Conservation (phyloP, 78 protist genomes). For the Protostelium mycophagum region DNA sequence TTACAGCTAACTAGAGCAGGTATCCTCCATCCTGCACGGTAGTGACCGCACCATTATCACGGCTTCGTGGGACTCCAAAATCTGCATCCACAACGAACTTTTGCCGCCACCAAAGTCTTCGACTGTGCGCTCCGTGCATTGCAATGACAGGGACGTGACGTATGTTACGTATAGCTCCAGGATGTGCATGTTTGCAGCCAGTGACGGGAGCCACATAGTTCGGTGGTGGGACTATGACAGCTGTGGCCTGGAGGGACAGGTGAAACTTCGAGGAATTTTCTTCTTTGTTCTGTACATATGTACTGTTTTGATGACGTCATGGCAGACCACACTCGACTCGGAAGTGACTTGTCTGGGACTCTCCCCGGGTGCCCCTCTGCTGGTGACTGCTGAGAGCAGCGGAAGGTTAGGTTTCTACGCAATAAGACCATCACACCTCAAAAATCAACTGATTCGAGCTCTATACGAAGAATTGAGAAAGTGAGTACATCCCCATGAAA, state of each 20-base stretch:
- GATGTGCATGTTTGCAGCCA: not conserved
- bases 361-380: not conserved
- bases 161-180: not conserved
- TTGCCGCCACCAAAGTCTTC: not conserved
- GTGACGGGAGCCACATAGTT: not conserved
- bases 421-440: not conserved
- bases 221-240: not conserved
- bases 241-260: not conserved
- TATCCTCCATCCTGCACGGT: not conserved
- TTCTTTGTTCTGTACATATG: no score
- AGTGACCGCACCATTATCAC: not conserved
- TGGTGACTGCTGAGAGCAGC: not conserved
- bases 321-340: not conserved
- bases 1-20: not conserved
- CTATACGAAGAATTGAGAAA: not conserved
- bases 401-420: not conserved
- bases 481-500: no score
- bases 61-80: not conserved
- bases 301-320: no score
- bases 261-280: no score
- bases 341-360: not conserved
- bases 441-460: not conserved
- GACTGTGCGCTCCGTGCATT: not conserved
- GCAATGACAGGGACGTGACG: not conserved
- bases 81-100: conserved; percentile 3